phyloP scores from a whole-genome alignment of 1,284 basidiomycete species.

The Moniliella sp. region DNA sequence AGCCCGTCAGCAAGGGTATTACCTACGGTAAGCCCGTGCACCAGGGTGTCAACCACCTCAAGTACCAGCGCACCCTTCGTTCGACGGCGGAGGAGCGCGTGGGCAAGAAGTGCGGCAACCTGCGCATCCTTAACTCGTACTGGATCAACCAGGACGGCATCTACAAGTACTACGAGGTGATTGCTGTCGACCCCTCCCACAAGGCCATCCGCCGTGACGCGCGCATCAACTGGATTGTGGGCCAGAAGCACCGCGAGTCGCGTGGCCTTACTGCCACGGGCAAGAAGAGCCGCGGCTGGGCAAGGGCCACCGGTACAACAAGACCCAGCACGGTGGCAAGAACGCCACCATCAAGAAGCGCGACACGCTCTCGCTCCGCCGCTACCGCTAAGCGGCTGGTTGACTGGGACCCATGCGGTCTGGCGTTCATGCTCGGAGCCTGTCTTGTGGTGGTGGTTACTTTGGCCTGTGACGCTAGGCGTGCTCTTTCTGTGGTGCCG shows the following conservation, averaged over 20 bases:
- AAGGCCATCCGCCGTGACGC: slow-evolving; percentile 80
- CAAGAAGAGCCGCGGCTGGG: slow-evolving; percentile 55
- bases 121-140: slow-evolving; percentile 80
- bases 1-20: slow-evolving; percentile 89
- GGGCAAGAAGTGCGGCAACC: slow-evolving; percentile 79
- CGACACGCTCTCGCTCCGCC: slow-evolving; percentile 66
- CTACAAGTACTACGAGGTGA: slow-evolving; percentile 98
- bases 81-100: slow-evolving; percentile 94
- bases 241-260: slow-evolving; percentile 94
- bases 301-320: slow-evolving; percentile 87
- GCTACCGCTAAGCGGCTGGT: too few species aligned
- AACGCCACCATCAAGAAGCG: slow-evolving; percentile 84
- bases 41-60: slow-evolving; percentile 98
- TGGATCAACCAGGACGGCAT: slow-evolving; percentile 99
- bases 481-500: too few species aligned
- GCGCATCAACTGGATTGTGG: slow-evolving; percentile 95
- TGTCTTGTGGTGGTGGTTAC: too few species aligned
- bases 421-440: too few species aligned
- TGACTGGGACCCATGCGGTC: too few species aligned
- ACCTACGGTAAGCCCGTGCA: slow-evolving; percentile 97
- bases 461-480: too few species aligned
- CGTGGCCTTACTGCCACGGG: slow-evolving; percentile 90
- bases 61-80: slow-evolving; percentile 81
- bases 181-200: slow-evolving; percentile 80
- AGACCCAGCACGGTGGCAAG: slow-evolving; percentile 48